phyloP scores from a whole-genome alignment of 768 basidiomycete species.

The Mycena galericulata region DNA sequence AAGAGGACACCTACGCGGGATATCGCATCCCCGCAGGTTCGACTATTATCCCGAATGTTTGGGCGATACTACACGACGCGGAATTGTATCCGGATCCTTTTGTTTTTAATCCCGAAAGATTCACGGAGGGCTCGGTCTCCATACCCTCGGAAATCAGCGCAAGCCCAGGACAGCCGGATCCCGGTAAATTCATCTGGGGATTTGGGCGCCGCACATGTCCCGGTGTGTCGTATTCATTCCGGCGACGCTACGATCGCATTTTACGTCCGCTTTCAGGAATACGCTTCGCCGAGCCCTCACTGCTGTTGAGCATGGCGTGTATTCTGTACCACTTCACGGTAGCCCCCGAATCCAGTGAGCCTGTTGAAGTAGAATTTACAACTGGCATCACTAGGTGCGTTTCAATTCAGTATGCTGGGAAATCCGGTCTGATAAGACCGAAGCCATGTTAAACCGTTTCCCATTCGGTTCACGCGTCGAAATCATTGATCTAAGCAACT shows the following conservation, averaged over 20 bases:
- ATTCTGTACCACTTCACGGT: constrained; percentile 46
- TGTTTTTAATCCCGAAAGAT: constrained; percentile 53
- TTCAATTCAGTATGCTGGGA: too few relatives aligned
- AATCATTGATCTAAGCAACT: too few relatives aligned
- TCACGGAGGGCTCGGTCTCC: constrained; percentile 25
- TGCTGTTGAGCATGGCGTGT: constrained; percentile 47
- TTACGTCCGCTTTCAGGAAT: constrained; percentile 34
- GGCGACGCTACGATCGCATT: neutral
- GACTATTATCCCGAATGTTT: constrained; percentile 60
- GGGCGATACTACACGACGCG: constrained; percentile 59
- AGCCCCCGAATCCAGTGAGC: neutral
- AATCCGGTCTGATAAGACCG: neutral
- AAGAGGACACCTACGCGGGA: constrained; percentile 60
- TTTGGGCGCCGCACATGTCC: constrained; percentile 50
- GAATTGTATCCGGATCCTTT: constrained; percentile 54
- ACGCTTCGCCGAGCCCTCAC: constrained; percentile 47
- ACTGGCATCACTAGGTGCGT: constrained; percentile 19
- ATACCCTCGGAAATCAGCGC: neutral
- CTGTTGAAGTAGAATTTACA: constrained; percentile 3
- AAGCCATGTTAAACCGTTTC: constrained; percentile 19
- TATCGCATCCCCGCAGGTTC: constrained; percentile 59
- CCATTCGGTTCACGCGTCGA: neutral
- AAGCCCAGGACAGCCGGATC: constrained; percentile 44
- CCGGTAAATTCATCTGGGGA: constrained; percentile 47
- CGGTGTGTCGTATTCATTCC: constrained; percentile 32